phyloP scores from a whole-genome alignment of 345 rosid species.

The Pelargonium nanum region DNA sequence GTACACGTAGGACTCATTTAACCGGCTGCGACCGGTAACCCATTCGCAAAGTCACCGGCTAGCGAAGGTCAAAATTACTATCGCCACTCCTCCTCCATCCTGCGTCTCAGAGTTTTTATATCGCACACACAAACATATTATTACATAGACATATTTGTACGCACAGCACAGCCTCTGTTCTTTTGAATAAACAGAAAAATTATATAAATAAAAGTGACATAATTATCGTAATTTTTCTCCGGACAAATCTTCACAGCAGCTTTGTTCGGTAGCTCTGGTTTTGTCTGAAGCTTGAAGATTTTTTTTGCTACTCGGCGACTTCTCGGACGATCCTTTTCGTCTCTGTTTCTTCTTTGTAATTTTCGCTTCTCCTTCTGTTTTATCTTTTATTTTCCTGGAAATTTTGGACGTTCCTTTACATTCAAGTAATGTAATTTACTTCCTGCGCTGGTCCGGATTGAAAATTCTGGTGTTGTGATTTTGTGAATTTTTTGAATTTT shows the following conservation, averaged over 20 bases:
- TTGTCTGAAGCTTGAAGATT: neutral
- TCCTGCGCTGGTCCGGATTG: constrained; percentile 9
- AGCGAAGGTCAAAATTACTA: constrained; percentile 1
- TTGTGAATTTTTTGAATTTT: constrained; percentile 8
- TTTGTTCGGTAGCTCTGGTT: neutral
- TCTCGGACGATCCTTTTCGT: constrained; percentile 11
- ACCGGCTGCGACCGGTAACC: constrained; percentile 13
- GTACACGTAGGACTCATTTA: neutral
- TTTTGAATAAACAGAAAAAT: too few species aligned
- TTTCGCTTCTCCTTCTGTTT: neutral
- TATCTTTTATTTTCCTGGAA: constrained; percentile 7
- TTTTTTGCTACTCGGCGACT: constrained; percentile 9
- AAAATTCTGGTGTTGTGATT: constrained; percentile 9
- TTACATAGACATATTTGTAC: neutral
- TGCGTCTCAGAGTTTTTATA: neutral
- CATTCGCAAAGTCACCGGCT: neutral
- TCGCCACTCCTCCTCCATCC: constrained; percentile 2
- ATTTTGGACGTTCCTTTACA: constrained; percentile 19
- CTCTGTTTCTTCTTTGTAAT: neutral
- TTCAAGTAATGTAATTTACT: constrained; percentile 27
- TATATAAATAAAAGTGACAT: too few species aligned
- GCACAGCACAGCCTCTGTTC: neutral
- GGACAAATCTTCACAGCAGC: neutral
- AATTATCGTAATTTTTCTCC: too few species aligned
- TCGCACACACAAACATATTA: neutral